These are phyloP conservation scores for Curvularia eragrostidis DNA, from an alignment of 2,329 filamentous ascomycete species.

Conservation along the genomic window DNA sequence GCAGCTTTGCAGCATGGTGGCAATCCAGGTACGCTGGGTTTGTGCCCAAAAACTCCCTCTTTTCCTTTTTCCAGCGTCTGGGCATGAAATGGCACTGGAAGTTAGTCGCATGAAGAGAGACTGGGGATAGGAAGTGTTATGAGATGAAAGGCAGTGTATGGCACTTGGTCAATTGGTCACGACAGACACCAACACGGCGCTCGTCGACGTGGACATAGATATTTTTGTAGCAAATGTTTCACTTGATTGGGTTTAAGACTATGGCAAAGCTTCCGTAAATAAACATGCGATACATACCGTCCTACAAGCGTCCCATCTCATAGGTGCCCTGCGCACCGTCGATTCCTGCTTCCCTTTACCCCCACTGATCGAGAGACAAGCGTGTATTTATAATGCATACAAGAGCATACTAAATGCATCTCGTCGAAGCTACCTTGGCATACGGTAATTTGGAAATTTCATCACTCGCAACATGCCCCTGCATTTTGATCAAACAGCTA, in stretches of 20 bases:
- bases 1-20: conserved; percentile 52
- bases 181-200: background rate
- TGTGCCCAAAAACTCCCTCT: conserved; percentile 52
- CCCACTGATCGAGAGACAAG: background rate
- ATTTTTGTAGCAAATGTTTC: background rate
- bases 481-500: too few species aligned
- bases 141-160: background rate
- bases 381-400: background rate
- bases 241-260: background rate
- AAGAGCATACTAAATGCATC: background rate
- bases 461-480: too few species aligned
- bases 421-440: background rate
- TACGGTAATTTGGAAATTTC: background rate
- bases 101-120: background rate
- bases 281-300: background rate
- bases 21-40: conserved; percentile 49
- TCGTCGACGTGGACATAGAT: background rate
- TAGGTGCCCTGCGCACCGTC: background rate
- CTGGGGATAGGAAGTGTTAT: background rate
- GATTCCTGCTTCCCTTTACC: background rate
- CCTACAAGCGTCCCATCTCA: background rate
- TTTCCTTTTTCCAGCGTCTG: conserved; percentile 53
- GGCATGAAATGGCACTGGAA: conserved; percentile 49
- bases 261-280: background rate
- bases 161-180: background rate